Conservation (phyloP, 1,284 basidiomycete species). For the Cutaneotrichosporon sp. region DNA sequence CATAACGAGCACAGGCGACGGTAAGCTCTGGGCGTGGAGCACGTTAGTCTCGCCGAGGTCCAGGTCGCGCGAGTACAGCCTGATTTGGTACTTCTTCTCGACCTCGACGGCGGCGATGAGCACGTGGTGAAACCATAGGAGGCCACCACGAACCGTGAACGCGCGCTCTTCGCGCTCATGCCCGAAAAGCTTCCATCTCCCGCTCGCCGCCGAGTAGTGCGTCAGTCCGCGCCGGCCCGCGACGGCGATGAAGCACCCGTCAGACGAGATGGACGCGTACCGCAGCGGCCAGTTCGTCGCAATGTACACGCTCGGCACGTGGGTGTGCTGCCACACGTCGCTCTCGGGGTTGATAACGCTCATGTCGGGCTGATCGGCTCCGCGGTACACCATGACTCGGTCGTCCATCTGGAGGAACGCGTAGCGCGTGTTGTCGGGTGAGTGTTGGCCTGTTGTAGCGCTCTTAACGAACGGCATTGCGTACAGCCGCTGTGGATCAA, state of each 20-base stretch:
- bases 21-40: constrained; percentile 75
- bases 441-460: constrained; percentile 85
- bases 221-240: constrained; percentile 87
- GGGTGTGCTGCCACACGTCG: constrained; percentile 93
- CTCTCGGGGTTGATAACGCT: constrained; percentile 98
- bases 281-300: constrained; percentile 92
- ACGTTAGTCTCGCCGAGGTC: constrained; percentile 84
- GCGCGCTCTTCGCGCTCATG: constrained; percentile 83
- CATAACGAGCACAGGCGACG: constrained; percentile 75
- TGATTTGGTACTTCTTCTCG: constrained; percentile 71
- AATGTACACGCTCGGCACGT: constrained; percentile 81
- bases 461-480: constrained; percentile 91
- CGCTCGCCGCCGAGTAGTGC: constrained; percentile 90
- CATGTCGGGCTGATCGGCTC: constrained; percentile 95
- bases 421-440: constrained; percentile 67
- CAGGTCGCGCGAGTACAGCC: constrained; percentile 91
- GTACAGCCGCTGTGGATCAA: constrained; percentile 57
- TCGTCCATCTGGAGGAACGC: constrained; percentile 96
- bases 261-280: constrained; percentile 85
- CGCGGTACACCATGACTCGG: constrained; percentile 89
- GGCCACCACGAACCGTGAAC: constrained; percentile 83
- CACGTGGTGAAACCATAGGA: constrained; percentile 97
- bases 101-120: constrained; percentile 86
- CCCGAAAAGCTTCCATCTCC: constrained; percentile 90
- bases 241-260: constrained; percentile 88